phyloP scores from a whole-genome alignment of 306 rosid genomes.

The Dalbergia oliveri region DNA sequence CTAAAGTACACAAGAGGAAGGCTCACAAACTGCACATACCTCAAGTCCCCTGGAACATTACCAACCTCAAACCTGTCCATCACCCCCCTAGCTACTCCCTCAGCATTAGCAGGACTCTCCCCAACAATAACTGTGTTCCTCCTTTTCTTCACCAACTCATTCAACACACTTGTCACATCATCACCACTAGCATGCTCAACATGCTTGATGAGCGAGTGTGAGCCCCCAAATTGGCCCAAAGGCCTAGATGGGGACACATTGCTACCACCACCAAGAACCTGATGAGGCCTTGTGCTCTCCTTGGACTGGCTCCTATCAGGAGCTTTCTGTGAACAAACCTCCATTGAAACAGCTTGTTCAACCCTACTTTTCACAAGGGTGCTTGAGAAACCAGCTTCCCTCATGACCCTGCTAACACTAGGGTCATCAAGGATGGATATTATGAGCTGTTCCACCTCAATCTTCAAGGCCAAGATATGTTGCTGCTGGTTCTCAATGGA shows the following conservation, averaged over 20 bases:
- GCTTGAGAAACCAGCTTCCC: constrained; percentile 95
- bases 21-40: constrained; percentile 65
- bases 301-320: constrained; percentile 46
- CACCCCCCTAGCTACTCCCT: constrained; percentile 63
- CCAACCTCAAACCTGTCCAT: constrained; percentile 77
- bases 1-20: constrained; percentile 73
- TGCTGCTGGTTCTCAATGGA: constrained; percentile 86
- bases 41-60: constrained; percentile 58
- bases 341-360: constrained; percentile 73
- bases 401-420: constrained; percentile 93
- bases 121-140: constrained; percentile 75
- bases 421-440: constrained; percentile 92
- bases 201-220: constrained; percentile 40
- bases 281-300: constrained; percentile 53
- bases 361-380: constrained; percentile 72
- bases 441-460: constrained; percentile 83
- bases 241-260: constrained; percentile 45
- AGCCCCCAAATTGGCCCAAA: constrained; percentile 48
- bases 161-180: constrained; percentile 67
- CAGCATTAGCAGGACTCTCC: constrained; percentile 60
- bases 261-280: constrained; percentile 34
- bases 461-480: constrained; percentile 80
- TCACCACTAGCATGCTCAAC: constrained; percentile 53
- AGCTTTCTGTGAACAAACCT: constrained; percentile 58
- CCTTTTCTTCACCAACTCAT: constrained; percentile 64